These are phyloP conservation scores for Lentithecium fluviatile DNA, from an alignment of 495 filamentous ascomycete species.

Conservation along the genomic window DNA sequence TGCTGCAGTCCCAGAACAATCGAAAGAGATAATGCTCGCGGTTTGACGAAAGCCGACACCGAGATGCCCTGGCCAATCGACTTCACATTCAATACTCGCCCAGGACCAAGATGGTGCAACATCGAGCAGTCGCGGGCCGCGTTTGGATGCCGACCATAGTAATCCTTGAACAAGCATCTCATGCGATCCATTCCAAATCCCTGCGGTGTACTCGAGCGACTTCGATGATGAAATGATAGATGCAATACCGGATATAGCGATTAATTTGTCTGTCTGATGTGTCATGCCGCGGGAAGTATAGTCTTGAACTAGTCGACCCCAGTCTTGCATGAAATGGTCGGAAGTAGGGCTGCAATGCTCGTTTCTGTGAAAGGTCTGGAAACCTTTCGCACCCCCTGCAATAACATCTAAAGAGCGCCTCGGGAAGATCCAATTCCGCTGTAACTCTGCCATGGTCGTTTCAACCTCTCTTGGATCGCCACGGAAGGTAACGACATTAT, in stretches of 20 bases:
- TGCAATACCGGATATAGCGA: slow-evolving; percentile 4
- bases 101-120: slow-evolving; percentile 11
- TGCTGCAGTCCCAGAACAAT: slow-evolving; percentile 1
- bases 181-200: slow-evolving; percentile 9
- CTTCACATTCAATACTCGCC: slow-evolving; percentile 3
- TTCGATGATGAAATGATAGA: neutral
- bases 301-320: neutral
- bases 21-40: slow-evolving; percentile 1
- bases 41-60: slow-evolving; percentile 2
- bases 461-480: slow-evolving; percentile 9
- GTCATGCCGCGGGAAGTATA: slow-evolving; percentile 8
- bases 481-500: neutral
- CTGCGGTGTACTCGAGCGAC: slow-evolving; percentile 5
- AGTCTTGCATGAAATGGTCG: slow-evolving; percentile 9
- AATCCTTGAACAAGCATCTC: slow-evolving; percentile 5
- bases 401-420: neutral
- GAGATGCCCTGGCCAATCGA: slow-evolving; percentile 4
- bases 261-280: slow-evolving; percentile 1
- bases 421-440: slow-evolving; percentile 12
- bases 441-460: slow-evolving; percentile 1
- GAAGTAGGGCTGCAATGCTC: neutral
- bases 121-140: neutral
- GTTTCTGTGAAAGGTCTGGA: neutral
- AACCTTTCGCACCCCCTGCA: neutral
- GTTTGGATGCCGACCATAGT: slow-evolving; percentile 2